Evolutionary conservation across 2,329 filamentous ascomycete genomes (phyloP).

Genomic region (Cercospora zeina): DNA sequence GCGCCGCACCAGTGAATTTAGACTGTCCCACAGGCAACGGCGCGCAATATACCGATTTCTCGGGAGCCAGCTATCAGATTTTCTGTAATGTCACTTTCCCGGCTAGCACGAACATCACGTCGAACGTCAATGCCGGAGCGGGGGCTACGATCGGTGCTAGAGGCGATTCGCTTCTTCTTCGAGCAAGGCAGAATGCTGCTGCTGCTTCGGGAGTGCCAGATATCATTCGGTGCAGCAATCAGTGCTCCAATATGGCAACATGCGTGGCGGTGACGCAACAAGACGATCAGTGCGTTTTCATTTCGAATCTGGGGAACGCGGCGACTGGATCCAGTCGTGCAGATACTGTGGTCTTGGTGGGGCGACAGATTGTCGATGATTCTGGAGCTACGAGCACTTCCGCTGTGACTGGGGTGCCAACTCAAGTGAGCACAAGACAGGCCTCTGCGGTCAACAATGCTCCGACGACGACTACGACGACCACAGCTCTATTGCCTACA

Average conservation of each 20-base stretch:
- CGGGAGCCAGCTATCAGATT: constrained; percentile 34
- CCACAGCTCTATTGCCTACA: constrained; percentile 6
- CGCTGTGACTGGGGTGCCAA: constrained; percentile 14
- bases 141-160: neutral
- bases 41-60: constrained; percentile 29
- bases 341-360: constrained; percentile 29
- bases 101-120: constrained; percentile 4
- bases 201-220: neutral
- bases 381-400: constrained; percentile 16
- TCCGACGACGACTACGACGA: constrained; percentile 15
- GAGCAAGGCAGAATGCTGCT: neutral
- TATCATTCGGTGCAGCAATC: constrained; percentile 28
- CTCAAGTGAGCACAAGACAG: constrained; percentile 15
- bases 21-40: constrained; percentile 32
- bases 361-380: constrained; percentile 18
- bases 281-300: constrained; percentile 25
- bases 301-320: constrained; percentile 22
- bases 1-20: constrained; percentile 27
- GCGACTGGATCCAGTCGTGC: constrained; percentile 20
- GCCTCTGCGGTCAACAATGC: constrained; percentile 16
- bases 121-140: neutral
- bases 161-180: neutral
- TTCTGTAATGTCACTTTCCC: constrained; percentile 34
- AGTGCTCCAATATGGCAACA: constrained; percentile 23
- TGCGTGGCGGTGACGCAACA: constrained; percentile 29